These are phyloP conservation scores for Aspergillus sclerotiicarbonarius DNA, from an alignment of 495 filamentous ascomycete genomes.

Conservation along the genomic window DNA sequence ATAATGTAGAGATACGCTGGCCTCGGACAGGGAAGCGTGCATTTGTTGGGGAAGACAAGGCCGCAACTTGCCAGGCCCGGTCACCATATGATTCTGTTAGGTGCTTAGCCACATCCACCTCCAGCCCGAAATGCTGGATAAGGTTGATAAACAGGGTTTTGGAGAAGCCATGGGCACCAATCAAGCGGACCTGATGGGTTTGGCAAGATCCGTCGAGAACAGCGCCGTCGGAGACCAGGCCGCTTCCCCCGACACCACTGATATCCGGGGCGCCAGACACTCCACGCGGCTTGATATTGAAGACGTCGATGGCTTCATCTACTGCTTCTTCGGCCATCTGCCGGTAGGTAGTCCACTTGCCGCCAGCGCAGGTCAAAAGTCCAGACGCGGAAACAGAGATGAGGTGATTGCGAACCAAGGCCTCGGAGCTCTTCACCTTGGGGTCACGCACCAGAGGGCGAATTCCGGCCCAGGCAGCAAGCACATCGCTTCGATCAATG, in stretches of 20 bases:
- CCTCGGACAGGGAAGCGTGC: conserved; percentile 86
- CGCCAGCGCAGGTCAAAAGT: conserved; percentile 90
- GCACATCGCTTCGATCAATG: conserved; percentile 88
- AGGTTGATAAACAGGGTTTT: conserved; percentile 98
- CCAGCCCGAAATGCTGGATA: conserved; percentile 94
- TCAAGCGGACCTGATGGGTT: conserved; percentile 83
- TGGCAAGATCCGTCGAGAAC: conserved; percentile 82
- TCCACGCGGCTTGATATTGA: conserved; percentile 64
- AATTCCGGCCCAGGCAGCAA: conserved; percentile 95
- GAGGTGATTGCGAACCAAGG: conserved; percentile 92
- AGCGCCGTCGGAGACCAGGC: conserved; percentile 67
- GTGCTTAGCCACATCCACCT: conserved; percentile 93
- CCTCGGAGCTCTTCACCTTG: conserved; percentile 88
- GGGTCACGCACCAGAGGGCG: conserved; percentile 93
- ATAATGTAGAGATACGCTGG: conserved; percentile 73
- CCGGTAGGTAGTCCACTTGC: conserved; percentile 98
- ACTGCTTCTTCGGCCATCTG: conserved; percentile 99
- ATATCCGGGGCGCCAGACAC: conserved; percentile 64
- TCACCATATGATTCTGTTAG: conserved; percentile 89
- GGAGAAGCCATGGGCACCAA: conserved; percentile 91
- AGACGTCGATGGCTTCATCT: conserved; percentile 79
- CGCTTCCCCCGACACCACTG: conserved; percentile 66
- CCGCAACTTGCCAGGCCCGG: conserved; percentile 92
- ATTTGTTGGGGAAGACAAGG: conserved; percentile 76
- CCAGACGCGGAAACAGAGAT: conserved; percentile 84